phyloP scores from a whole-genome alignment of 768 basidiomycete species.

The Termitomyces sp. region DNA sequence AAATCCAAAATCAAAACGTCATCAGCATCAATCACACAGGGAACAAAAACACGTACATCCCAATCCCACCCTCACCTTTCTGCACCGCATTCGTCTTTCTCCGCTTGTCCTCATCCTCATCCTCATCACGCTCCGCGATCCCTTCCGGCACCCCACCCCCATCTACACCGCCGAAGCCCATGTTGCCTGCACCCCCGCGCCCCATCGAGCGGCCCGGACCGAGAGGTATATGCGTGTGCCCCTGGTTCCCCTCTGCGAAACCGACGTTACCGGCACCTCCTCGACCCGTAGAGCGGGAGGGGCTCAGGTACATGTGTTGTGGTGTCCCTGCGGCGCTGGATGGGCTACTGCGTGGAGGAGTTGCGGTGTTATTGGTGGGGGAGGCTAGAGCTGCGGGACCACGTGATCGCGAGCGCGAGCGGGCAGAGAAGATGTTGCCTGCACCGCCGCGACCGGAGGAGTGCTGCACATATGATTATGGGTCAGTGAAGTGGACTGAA shows the following conservation, averaged over 20 bases:
- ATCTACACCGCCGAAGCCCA: background rate
- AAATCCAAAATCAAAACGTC: background rate
- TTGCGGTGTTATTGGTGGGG: background rate
- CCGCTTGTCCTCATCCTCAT: background rate
- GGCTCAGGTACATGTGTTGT: background rate
- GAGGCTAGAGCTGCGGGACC: background rate
- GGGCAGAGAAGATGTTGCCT: slow-evolving; percentile 51
- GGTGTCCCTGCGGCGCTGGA: background rate
- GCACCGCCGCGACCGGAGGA: slow-evolving; percentile 63
- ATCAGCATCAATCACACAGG: background rate
- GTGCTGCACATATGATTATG: slow-evolving; percentile 23
- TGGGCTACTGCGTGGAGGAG: background rate
- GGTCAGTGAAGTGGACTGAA: background rate
- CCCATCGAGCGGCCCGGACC: slow-evolving; percentile 9
- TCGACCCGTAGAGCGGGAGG: background rate
- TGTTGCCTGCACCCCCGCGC: slow-evolving; percentile 16
- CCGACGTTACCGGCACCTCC: background rate
- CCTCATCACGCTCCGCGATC: background rate
- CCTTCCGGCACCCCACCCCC: background rate
- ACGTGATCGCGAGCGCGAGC: slow-evolving; percentile 40
- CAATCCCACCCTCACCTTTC: background rate
- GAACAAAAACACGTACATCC: background rate
- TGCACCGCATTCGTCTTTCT: background rate
- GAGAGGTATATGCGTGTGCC: background rate
- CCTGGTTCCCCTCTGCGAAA: background rate